A percentile compares a stretch with the other conserved stretches of the same genome.
These are phyloP conservation scores for Sarocladium brachiariae DNA, from an alignment of 2,329 filamentous ascomycete genomes.

Conservation along the genomic window DNA sequence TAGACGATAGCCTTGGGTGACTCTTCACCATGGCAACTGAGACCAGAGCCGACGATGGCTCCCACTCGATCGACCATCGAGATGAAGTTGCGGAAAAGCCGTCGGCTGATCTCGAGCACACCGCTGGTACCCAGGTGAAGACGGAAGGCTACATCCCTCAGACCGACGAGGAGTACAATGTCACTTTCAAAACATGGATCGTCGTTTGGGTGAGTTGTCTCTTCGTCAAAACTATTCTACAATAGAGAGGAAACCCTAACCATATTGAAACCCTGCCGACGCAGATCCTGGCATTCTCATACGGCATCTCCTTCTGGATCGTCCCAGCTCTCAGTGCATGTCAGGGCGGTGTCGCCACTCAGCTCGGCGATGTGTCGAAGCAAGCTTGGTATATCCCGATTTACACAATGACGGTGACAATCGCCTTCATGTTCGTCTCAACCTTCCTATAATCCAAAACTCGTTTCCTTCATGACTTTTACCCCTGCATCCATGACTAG, in stretches of 20 bases:
- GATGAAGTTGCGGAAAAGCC: constrained; percentile 13
- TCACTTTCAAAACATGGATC: constrained; percentile 34
- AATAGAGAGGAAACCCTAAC: no score
- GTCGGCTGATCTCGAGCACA: constrained; percentile 14
- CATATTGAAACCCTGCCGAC: no score
- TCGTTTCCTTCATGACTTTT: no score
- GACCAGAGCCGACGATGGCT: not conserved
- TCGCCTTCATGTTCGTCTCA: constrained; percentile 28
- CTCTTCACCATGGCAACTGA: constrained; percentile 2
- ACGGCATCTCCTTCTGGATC: constrained; percentile 33
- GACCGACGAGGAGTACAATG: constrained; percentile 28
- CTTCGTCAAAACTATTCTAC: no score
- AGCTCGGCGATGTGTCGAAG: constrained; percentile 26
- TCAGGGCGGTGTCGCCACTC: constrained; percentile 23
- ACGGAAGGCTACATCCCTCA: constrained; percentile 21
- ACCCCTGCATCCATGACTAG: no score
- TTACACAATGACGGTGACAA: constrained; percentile 33
- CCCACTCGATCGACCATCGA: not conserved
- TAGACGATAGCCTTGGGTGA: no score
- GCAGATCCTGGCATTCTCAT: constrained; percentile 28
- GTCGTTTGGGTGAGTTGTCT: constrained; percentile 28
- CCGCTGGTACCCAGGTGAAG: constrained; percentile 9
- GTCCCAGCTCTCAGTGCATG: constrained; percentile 26
- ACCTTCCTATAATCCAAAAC: no score
- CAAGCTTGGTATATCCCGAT: constrained; percentile 28